Percentiles rank a stretch among this genome's conserved stretches.
phyloP scores from a whole-genome alignment of 2,329 filamentous ascomycete genomes.

The Neodidymelliopsis sp. region DNA sequence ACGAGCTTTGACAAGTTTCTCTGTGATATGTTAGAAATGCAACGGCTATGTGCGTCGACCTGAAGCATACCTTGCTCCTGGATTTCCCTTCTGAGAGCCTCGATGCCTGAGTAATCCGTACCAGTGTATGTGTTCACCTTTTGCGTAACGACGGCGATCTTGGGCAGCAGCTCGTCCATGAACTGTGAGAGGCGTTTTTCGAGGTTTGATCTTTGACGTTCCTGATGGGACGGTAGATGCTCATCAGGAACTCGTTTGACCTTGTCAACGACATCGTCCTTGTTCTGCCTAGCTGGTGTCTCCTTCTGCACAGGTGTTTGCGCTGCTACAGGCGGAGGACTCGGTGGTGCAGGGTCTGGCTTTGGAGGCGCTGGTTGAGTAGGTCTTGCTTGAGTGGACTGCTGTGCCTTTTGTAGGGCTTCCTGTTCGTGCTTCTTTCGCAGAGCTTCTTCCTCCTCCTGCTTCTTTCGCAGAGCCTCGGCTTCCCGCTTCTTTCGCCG shows the following conservation, averaged over 20 bases:
- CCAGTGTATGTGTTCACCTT: slow-evolving; percentile 94
- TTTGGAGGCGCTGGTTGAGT: neutral
- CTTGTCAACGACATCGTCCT: slow-evolving; percentile 30
- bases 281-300: slow-evolving; percentile 8
- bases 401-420: slow-evolving; percentile 4
- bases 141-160: slow-evolving; percentile 83
- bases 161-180: slow-evolving; percentile 90
- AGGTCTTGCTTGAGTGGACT: neutral
- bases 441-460: slow-evolving; percentile 18
- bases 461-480: slow-evolving; percentile 21
- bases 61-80: slow-evolving; percentile 63
- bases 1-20: slow-evolving; percentile 64
- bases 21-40: slow-evolving; percentile 40
- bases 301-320: slow-evolving; percentile 15
- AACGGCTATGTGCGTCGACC: too few species aligned
- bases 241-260: slow-evolving; percentile 47
- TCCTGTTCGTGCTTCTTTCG: slow-evolving; percentile 17
- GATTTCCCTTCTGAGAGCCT: slow-evolving; percentile 82
- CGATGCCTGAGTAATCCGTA: slow-evolving; percentile 84
- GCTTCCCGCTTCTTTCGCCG: slow-evolving; percentile 19
- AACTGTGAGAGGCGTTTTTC: slow-evolving; percentile 71
- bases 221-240: slow-evolving; percentile 61
- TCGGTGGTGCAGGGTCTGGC: slow-evolving; percentile 4
- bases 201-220: slow-evolving; percentile 62
- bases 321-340: slow-evolving; percentile 3